Evolutionary conservation across 768 basidiomycete genomes (phyloP).

Genomic region (Thelephora aurantiotincta): DNA sequence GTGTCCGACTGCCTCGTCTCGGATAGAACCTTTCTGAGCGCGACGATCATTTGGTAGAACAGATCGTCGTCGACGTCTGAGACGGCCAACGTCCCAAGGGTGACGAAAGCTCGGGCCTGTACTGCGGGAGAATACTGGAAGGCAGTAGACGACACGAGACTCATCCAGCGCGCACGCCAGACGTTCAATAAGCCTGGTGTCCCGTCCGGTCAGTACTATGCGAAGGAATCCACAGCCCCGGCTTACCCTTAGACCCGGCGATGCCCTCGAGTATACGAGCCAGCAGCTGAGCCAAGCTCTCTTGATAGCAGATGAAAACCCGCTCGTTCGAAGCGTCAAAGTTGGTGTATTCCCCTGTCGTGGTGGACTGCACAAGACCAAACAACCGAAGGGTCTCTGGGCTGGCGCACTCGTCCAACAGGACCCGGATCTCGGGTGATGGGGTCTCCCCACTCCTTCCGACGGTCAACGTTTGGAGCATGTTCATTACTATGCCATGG

Average conservation of each 20-base stretch:
- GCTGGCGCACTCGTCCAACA: slow-evolving; percentile 48
- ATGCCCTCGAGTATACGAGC: slow-evolving; percentile 48
- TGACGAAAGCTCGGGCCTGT: slow-evolving; percentile 79
- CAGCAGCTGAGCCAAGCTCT: slow-evolving; percentile 50
- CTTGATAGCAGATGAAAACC: slow-evolving; percentile 48
- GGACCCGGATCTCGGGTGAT: slow-evolving; percentile 39
- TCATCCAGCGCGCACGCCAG: slow-evolving; percentile 93
- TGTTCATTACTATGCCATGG: slow-evolving; percentile 71
- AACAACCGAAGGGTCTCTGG: slow-evolving; percentile 52
- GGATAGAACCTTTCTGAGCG: slow-evolving; percentile 58
- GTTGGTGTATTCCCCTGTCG: slow-evolving; percentile 54
- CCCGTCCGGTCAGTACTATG: slow-evolving; percentile 5
- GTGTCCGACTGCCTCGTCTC: slow-evolving; percentile 41
- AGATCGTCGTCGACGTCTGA: slow-evolving; percentile 87
- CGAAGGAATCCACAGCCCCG: not conserved
- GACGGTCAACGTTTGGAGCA: slow-evolving; percentile 63
- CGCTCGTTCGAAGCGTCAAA: slow-evolving; percentile 39
- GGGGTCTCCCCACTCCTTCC: slow-evolving; percentile 42
- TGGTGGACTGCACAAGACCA: slow-evolving; percentile 49
- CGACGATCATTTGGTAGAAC: slow-evolving; percentile 85
- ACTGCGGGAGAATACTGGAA: slow-evolving; percentile 82
- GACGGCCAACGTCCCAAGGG: slow-evolving; percentile 68
- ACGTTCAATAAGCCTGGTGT: slow-evolving; percentile 59
- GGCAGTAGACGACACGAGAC: slow-evolving; percentile 72
- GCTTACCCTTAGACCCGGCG: slow-evolving; percentile 55